These are phyloP conservation scores for Vaccinium corymbosum DNA, from an alignment of 148 eudicot species.

Conservation along the genomic window DNA sequence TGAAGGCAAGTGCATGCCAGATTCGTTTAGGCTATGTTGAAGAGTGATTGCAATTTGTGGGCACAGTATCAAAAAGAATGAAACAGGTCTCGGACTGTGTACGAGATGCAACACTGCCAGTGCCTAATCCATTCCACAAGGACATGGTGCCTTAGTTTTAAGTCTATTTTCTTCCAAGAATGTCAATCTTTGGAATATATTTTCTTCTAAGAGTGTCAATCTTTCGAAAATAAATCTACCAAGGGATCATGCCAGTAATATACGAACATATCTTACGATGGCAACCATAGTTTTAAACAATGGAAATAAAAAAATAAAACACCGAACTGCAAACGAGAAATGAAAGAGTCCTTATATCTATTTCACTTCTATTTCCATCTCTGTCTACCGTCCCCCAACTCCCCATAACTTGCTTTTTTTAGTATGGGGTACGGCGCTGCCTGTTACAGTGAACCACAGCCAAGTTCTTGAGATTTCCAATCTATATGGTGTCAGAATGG, in stretches of 20 bases:
- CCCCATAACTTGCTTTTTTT: background rate
- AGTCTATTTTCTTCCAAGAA: background rate
- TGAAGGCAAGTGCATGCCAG: background rate
- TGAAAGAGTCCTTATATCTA: background rate
- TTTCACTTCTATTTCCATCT: background rate
- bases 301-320: background rate
- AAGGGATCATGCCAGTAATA: background rate
- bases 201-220: background rate
- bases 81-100: background rate
- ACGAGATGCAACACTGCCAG: background rate
- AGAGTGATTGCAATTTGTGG: background rate
- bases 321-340: background rate
- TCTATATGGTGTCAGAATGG: background rate
- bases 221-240: background rate
- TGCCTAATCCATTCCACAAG: background rate
- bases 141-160: background rate
- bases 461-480: constrained; percentile 4
- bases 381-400: background rate
- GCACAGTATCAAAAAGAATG: background rate
- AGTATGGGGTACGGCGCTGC: background rate
- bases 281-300: background rate
- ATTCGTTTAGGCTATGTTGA: background rate
- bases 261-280: background rate
- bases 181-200: too few species aligned
- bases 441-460: background rate